A percentile compares a stretch with the other conserved stretches of the same genome.
Conservation (phyloP, 176 grass and related monocot species). For the Triticum dicoccoides region DNA sequence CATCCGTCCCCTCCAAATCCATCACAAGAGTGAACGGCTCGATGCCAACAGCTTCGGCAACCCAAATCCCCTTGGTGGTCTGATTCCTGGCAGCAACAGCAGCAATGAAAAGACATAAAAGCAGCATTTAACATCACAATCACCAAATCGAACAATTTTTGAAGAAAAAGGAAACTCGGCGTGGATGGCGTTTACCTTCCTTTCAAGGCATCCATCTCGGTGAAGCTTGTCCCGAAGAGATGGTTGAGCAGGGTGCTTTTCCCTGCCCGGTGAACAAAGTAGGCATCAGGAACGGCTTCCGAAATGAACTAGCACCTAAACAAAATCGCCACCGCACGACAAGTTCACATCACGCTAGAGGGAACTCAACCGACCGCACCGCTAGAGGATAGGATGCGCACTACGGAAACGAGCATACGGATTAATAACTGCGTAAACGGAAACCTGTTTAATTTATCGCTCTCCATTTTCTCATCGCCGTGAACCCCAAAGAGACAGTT, state of each 20-base stretch:
- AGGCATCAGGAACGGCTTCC: background rate
- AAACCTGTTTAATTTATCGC: background rate
- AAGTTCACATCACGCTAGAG: background rate
- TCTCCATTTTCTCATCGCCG: background rate
- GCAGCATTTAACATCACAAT: background rate
- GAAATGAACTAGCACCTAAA: background rate
- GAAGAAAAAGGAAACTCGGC: background rate
- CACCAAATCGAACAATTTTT: background rate
- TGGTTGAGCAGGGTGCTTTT: conserved; percentile 94
- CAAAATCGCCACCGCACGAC: background rate
- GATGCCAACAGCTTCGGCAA: conserved; percentile 62
- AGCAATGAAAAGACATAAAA: background rate
- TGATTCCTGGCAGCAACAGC: conserved; percentile 46
- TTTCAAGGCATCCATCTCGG: conserved; percentile 79
- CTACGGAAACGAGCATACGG: background rate
- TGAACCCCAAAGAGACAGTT: no score
- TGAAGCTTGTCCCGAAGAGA: conserved; percentile 76
- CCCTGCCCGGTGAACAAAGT: conserved; percentile 32
- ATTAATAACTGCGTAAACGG: background rate
- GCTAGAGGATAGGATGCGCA: background rate
- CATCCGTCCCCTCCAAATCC: conserved; percentile 91
- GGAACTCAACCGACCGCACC: background rate
- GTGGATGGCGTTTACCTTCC: conserved; percentile 49
- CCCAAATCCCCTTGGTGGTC: conserved; percentile 91
- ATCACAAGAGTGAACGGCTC: conserved; percentile 76